Base-by-base conservation (phyloP, 2,329 filamentous ascomycete species). In the Claviceps lovelessii region DNA sequence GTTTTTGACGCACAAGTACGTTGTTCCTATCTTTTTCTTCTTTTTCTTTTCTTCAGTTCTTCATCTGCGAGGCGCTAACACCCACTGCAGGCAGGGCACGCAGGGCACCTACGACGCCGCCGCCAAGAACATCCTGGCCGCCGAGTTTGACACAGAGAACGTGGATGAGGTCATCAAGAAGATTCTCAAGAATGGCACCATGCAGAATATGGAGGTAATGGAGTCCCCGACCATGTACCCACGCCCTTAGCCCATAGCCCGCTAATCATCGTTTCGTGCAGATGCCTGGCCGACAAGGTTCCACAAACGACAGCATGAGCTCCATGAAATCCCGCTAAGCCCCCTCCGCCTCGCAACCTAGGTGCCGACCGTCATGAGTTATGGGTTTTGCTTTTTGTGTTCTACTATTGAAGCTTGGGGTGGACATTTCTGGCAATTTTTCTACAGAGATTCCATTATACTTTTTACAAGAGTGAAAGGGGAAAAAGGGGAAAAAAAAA, bases 1-100 rank as follows among this genome's bases (percentile, higher is more conserved):
- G 65, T 95, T 95, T 65, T 75, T 86, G 47, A 95, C 90, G 41
- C 87, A 94, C 76, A 86, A 85, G 90, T 96, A 78, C 74, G 86
- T 75, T 50, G 15, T 5, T 1, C n/a, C 23, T 3, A 23, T 23
- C 23, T 23, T 23, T 23, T 3, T 23, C 45, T 45, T 23, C 35
- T 11, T 13, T 52, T 35, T 41, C 49, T 53, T 39, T 54, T 44
- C n/a, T 23, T 11, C 5, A 37, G 23, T 23, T 23, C 23, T 13
- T 10, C 35, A 10, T 10, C 10, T 37, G 35, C 35, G 35, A 37
- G 33, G 35, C 35, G 35, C 10, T 37, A 37, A 37, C 8, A 37
- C 9, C 11, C 35, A 37, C 10, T 4, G 57, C 56, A 95, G 90
- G 70, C 90, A 95, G 69, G 91, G 91, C 60, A 81, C 80, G 48